Evolutionary conservation across 371 early-diverging fungal genomes (phyloP).

Genomic region (Syncephalastrum contaminatum): DNA sequence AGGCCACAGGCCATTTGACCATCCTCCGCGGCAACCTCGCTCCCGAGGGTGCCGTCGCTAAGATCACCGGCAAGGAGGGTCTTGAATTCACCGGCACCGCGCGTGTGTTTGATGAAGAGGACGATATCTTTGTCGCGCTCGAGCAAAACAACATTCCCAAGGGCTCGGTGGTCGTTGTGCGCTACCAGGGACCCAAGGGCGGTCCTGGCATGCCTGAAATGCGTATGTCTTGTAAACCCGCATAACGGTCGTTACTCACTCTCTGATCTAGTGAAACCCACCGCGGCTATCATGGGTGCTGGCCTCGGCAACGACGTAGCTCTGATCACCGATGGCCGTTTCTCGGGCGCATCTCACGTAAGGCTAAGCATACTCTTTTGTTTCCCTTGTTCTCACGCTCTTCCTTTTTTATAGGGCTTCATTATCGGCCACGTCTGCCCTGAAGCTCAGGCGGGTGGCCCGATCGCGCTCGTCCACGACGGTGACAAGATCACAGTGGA

Average conservation of each 20-base stretch:
- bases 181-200: conserved; percentile 88
- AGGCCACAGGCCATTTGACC: conserved; percentile 89
- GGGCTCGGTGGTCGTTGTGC: conserved; percentile 80
- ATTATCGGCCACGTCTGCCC: conserved; percentile 98
- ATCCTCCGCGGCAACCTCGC: conserved; percentile 94
- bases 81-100: conserved; percentile 84
- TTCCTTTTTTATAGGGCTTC: conserved; percentile 65
- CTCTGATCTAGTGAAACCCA: conserved; percentile 74
- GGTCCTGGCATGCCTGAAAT: conserved; percentile 95
- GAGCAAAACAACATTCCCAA: conserved; percentile 72
- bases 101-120: conserved; percentile 89
- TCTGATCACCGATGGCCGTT: conserved; percentile 94
- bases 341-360: conserved; percentile 95
- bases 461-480: conserved; percentile 86
- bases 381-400: neutral
- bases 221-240: conserved; percentile 35
- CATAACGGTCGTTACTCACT: neutral
- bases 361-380: conserved; percentile 18
- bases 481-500: conserved; percentile 90
- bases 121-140: conserved; percentile 83
- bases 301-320: conserved; percentile 97
- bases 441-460: conserved; percentile 96
- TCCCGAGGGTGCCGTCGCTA: conserved; percentile 95
- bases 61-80: conserved; percentile 98
- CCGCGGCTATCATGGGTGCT: conserved; percentile 97